phyloP scores from a whole-genome alignment of 345 rosid species.

The Heritiera fomes region DNA sequence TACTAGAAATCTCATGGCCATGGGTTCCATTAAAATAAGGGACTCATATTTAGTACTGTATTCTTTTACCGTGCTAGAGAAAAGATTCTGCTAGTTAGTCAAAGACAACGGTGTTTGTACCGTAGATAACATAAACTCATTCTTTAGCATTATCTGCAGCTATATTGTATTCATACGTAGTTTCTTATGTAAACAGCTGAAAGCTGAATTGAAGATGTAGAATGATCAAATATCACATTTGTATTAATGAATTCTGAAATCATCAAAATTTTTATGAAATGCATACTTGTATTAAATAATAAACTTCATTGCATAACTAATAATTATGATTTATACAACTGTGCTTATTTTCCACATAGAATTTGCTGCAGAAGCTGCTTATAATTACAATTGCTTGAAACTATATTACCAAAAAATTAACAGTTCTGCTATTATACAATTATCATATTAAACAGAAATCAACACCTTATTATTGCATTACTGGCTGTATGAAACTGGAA shows the following conservation, averaged over 20 bases:
- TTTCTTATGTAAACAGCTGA: conserved; percentile 4
- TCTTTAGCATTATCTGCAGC: not conserved
- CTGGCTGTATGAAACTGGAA: not conserved
- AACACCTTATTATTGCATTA: conserved; percentile 6
- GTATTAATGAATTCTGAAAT: not conserved
- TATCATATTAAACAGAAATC: conserved; percentile 6
- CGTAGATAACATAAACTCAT: not conserved
- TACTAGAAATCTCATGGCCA: not conserved
- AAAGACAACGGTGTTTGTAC: not conserved
- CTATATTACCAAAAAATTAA: conserved; percentile 15
- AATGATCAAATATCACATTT: not conserved
- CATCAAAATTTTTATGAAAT: not conserved
- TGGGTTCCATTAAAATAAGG: not conserved
- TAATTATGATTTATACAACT: not conserved
- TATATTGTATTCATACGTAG: conserved; percentile 1
- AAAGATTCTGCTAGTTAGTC: not conserved
- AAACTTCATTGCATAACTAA: not conserved
- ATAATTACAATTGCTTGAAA: conserved; percentile 29
- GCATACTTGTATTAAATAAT: not conserved
- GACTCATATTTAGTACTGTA: conserved; percentile 13
- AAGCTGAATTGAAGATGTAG: not conserved
- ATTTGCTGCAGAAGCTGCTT: not conserved
- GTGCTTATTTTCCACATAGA: not conserved
- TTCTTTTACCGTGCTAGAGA: conserved; percentile 15
- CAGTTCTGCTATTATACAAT: not conserved